phyloP scores from a whole-genome alignment of 1,139 yeast species.

The Nakaseomyces glabratus region DNA sequence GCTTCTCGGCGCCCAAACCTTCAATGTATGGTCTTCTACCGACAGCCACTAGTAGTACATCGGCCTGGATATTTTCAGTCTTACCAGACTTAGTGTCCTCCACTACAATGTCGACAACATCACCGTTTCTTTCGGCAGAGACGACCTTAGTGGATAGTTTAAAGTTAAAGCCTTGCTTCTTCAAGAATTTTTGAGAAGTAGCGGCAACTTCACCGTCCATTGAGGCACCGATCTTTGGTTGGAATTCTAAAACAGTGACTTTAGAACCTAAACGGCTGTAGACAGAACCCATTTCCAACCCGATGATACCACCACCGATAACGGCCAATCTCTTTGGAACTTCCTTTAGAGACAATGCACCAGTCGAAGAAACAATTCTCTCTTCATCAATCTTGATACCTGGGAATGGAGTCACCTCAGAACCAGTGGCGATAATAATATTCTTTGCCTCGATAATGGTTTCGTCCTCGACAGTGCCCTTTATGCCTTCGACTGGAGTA shows the following conservation, averaged over 20 bases:
- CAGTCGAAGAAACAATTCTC: slow-evolving; percentile 94
- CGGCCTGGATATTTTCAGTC: slow-evolving; percentile 74
- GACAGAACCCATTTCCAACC: slow-evolving; percentile 98
- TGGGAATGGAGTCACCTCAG: slow-evolving; percentile 98
- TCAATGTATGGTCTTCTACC: slow-evolving; percentile 98
- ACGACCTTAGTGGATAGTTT: slow-evolving; percentile 87
- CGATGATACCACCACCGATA: slow-evolving; percentile 99
- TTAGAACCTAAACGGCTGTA: slow-evolving; percentile 93
- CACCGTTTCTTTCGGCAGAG: slow-evolving; percentile 82
- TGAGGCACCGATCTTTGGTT: slow-evolving; percentile 83
- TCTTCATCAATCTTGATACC: slow-evolving; percentile 95
- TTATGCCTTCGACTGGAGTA: slow-evolving; percentile 80
- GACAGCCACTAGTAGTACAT: slow-evolving; percentile 89
- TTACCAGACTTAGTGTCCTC: slow-evolving; percentile 86
- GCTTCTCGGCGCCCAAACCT: slow-evolving; percentile 79
- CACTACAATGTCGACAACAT: slow-evolving; percentile 72
- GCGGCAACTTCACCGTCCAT: slow-evolving; percentile 97
- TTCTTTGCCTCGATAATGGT: slow-evolving; percentile 65
- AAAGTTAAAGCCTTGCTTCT: slow-evolving; percentile 93
- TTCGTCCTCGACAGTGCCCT: slow-evolving; percentile 41
- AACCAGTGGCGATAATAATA: slow-evolving; percentile 94
- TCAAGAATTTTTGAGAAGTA: slow-evolving; percentile 75
- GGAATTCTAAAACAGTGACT: slow-evolving; percentile 91
- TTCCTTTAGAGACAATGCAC: slow-evolving; percentile 75
- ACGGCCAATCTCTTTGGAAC: slow-evolving; percentile 85